Evolutionary conservation across 345 rosid genomes (phyloP).

Genomic region (Populus euphratica): DNA sequence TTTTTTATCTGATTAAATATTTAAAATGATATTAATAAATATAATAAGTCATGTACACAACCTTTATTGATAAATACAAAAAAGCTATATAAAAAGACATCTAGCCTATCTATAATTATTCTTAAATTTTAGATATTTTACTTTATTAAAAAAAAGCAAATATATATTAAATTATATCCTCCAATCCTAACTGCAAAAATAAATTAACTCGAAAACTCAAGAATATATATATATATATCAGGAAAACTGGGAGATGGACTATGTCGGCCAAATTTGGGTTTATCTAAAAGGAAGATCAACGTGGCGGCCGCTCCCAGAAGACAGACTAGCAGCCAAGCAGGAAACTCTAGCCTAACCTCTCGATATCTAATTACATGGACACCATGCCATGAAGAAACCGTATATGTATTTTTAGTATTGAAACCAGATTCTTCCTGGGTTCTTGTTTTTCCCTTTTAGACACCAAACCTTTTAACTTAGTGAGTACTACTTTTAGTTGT

Average conservation of each 20-base stretch:
- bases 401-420: constrained; percentile 2
- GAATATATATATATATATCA: neutral
- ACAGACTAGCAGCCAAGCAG: constrained; percentile 51
- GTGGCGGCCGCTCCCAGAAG: constrained; percentile 57
- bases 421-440: neutral
- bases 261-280: constrained; percentile 59
- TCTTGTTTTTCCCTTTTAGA: neutral
- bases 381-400: neutral
- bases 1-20: no score
- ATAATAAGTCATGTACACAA: no score
- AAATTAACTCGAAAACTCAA: no score
- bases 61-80: no score
- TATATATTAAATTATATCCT: no score
- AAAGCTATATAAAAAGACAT: no score
- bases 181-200: no score
- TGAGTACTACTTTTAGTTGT: neutral
- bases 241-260: constrained; percentile 7
- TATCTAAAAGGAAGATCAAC: constrained; percentile 44
- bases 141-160: no score
- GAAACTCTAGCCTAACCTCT: constrained; percentile 20
- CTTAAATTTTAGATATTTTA: no score
- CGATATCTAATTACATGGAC: constrained; percentile 4
- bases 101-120: no score
- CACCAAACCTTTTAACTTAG: neutral
- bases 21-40: no score